phyloP scores from a whole-genome alignment of 2,329 filamentous ascomycete genomes.

The Sporothrix humicola region DNA sequence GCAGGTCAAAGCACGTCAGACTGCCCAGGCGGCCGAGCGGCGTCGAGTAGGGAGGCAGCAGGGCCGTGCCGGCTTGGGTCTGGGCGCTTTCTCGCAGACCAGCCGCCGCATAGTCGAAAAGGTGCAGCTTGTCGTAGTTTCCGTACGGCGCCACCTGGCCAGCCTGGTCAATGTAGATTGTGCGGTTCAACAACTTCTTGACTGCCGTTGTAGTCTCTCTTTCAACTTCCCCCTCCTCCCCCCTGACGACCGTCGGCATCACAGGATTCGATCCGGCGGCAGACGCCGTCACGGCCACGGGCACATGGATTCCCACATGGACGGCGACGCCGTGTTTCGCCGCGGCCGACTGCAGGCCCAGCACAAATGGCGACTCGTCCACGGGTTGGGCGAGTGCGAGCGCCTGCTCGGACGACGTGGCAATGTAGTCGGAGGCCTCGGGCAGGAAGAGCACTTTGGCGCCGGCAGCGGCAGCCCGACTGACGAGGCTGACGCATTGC shows the following conservation, averaged over 20 bases:
- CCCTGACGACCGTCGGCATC: slow-evolving; percentile 34
- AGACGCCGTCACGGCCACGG: slow-evolving; percentile 52
- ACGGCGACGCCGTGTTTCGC: slow-evolving; percentile 68
- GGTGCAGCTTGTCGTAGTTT: slow-evolving; percentile 84
- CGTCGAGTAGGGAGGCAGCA: slow-evolving; percentile 71
- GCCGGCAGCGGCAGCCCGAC: slow-evolving; percentile 74
- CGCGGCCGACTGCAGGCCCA: slow-evolving; percentile 74
- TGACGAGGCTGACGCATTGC: slow-evolving; percentile 74
- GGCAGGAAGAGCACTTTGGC: slow-evolving; percentile 88
- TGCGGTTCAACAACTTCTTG: slow-evolving; percentile 57
- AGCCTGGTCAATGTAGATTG: slow-evolving; percentile 56
- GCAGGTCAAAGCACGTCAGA: slow-evolving; percentile 88
- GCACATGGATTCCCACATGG: slow-evolving; percentile 87
- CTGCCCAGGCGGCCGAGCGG: slow-evolving; percentile 76
- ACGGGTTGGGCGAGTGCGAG: slow-evolving; percentile 72
- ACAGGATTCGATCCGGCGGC: slow-evolving; percentile 35
- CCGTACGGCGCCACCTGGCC: slow-evolving; percentile 50
- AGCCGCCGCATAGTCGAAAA: slow-evolving; percentile 73
- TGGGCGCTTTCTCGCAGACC: slow-evolving; percentile 51
- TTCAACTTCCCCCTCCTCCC: slow-evolving; percentile 40
- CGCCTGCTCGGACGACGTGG: slow-evolving; percentile 68
- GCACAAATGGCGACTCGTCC: slow-evolving; percentile 72
- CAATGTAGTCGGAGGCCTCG: slow-evolving; percentile 90
- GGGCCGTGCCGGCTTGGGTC: slow-evolving; percentile 41
- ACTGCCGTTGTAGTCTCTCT: neutral